Evolutionary conservation across 495 filamentous ascomycete species (phyloP).

Genomic region (Elaphomyces granulatus): DNA sequence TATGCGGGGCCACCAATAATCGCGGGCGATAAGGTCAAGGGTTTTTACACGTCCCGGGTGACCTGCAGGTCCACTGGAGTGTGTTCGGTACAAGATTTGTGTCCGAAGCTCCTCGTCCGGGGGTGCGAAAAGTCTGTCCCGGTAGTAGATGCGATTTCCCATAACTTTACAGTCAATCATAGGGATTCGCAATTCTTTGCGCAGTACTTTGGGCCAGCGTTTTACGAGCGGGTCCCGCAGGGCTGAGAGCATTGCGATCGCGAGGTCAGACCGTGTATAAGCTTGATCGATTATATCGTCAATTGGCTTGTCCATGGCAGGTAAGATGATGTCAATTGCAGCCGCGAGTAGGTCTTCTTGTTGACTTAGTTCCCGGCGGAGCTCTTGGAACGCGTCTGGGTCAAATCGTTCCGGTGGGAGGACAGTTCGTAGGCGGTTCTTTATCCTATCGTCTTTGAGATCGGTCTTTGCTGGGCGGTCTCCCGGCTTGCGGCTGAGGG

Average conservation of each 20-base stretch:
- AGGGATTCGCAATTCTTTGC: too few species aligned
- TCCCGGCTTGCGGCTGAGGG: slow-evolving; percentile 7
- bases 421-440: neutral
- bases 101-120: too few species aligned
- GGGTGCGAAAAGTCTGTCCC: too few species aligned
- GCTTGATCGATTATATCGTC: neutral
- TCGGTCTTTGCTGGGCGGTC: neutral
- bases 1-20: neutral
- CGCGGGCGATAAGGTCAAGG: neutral
- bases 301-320: neutral
- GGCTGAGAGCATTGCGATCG: neutral
- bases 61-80: neutral
- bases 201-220: too few species aligned
- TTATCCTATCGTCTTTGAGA: neutral
- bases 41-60: neutral
- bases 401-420: neutral
- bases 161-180: too few species aligned
- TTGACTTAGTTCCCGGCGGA: neutral
- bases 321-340: neutral
- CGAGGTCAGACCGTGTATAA: neutral
- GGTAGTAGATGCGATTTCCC: too few species aligned
- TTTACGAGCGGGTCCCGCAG: neutral
- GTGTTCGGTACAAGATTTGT: too few species aligned
- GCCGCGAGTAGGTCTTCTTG: neutral
- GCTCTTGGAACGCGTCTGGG: neutral